These are phyloP conservation scores for Plasmodium vinckei DNA, from an alignment of 169 alveolate species.

Conservation along the genomic window DNA sequence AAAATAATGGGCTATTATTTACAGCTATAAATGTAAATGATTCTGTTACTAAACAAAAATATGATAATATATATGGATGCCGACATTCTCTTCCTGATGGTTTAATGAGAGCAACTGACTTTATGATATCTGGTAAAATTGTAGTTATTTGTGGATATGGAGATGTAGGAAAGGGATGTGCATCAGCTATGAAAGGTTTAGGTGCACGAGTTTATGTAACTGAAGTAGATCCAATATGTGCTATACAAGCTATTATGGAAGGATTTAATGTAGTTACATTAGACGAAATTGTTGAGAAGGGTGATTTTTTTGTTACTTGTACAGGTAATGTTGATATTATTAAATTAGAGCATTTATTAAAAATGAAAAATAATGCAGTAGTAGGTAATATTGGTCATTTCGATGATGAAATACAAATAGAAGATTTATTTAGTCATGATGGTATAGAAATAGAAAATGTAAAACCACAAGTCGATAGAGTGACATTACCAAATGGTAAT, in stretches of 20 bases:
- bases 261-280: conserved; percentile 95
- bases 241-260: conserved; percentile 98
- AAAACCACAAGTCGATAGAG: conserved; percentile 95
- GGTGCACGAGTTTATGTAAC: conserved; percentile 98
- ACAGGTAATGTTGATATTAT: conserved; percentile 97
- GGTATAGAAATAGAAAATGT: conserved; percentile 93
- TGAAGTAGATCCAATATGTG: conserved; percentile 99
- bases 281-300: conserved; percentile 92
- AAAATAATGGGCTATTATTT: conserved; percentile 91
- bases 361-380: conserved; percentile 98
- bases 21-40: conserved; percentile 98
- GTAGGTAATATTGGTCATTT: conserved; percentile 98
- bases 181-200: conserved; percentile 96
- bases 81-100: conserved; percentile 98
- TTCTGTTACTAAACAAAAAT: conserved; percentile 97
- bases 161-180: conserved; percentile 99
- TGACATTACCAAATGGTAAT: conserved; percentile 92
- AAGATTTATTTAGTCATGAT: conserved; percentile 91
- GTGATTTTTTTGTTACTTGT: conserved; percentile 96
- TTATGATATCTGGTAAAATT: conserved; percentile 97
- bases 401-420: conserved; percentile 97
- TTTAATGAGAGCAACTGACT: conserved; percentile 98
- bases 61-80: conserved; percentile 98
- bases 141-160: conserved; percentile 98
- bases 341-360: conserved; percentile 93